Evolutionary conservation across 1,284 basidiomycete species (phyloP).

Genomic region (Naganishia liquefaciens): DNA sequence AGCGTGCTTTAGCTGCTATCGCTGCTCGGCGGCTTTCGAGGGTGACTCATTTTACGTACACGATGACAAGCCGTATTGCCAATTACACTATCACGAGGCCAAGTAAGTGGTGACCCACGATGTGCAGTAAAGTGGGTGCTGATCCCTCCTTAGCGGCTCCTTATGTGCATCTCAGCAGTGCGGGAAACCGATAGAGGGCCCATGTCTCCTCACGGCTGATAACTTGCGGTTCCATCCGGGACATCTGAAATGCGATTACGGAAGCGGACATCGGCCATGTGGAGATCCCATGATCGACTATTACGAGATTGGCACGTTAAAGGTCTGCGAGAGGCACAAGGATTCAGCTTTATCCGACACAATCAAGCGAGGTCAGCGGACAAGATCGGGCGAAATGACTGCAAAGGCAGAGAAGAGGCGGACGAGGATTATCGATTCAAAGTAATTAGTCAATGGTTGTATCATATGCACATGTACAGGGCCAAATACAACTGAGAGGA

Average conservation of each 20-base stretch:
- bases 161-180: slow-evolving; percentile 75
- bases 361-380: slow-evolving; percentile 48
- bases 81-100: slow-evolving; percentile 84
- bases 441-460: background rate
- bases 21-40: slow-evolving; percentile 81
- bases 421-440: slow-evolving; percentile 48
- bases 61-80: slow-evolving; percentile 81
- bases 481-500: too few relatives aligned
- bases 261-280: slow-evolving; percentile 36
- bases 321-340: slow-evolving; percentile 34
- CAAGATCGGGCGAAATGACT: slow-evolving; percentile 46
- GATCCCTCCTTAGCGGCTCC: slow-evolving; percentile 58
- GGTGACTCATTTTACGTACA: slow-evolving; percentile 85
- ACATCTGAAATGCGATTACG: slow-evolving; percentile 63
- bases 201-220: slow-evolving; percentile 70
- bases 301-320: slow-evolving; percentile 28
- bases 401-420: slow-evolving; percentile 54
- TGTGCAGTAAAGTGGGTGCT: background rate
- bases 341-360: slow-evolving; percentile 30
- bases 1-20: slow-evolving; percentile 81
- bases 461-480: too few relatives aligned
- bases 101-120: slow-evolving; percentile 56
- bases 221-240: slow-evolving; percentile 80
- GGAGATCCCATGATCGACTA: slow-evolving; percentile 24
- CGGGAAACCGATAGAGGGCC: slow-evolving; percentile 82